A percentile compares a stretch with the other conserved stretches of the same genome.
These are phyloP conservation scores for Phellopilus nigrolimitatus DNA, from an alignment of 1,284 basidiomycete species.

Conservation along the genomic window DNA sequence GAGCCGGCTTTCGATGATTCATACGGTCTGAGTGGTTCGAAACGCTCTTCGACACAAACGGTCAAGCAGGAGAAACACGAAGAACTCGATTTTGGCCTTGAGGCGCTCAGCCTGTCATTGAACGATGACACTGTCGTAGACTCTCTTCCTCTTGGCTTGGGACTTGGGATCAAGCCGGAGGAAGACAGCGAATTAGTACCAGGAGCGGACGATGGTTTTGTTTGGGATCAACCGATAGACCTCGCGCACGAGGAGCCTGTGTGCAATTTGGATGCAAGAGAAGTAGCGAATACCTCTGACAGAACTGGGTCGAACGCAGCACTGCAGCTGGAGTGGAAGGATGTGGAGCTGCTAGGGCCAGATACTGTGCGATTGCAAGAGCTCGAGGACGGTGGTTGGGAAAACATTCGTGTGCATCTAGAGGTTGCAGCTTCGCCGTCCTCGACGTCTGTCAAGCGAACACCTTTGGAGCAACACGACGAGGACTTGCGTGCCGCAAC, in stretches of 20 bases:
- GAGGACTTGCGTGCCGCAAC: neutral
- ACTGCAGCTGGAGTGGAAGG: constrained; percentile 35
- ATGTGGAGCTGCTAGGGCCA: constrained; percentile 45
- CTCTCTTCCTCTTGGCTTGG: constrained; percentile 28
- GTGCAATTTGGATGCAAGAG: neutral
- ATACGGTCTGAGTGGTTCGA: constrained; percentile 40
- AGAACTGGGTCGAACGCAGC: neutral
- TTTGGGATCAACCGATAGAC: constrained; percentile 14
- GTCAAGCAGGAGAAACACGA: constrained; percentile 39
- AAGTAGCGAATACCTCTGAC: neutral
- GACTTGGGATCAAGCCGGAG: constrained; percentile 13
- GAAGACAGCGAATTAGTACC: constrained; percentile 6
- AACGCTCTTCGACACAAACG: constrained; percentile 30
- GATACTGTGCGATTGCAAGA: constrained; percentile 43
- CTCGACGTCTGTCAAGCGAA: neutral
- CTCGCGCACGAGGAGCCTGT: constrained; percentile 8
- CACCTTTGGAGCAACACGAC: neutral
- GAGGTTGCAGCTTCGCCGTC: neutral
- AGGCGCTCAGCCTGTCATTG: constrained; percentile 25
- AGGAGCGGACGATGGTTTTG: neutral
- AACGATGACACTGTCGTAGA: constrained; percentile 24
- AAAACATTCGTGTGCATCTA: neutral
- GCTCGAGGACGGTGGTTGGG: constrained; percentile 32
- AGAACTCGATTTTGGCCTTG: constrained; percentile 31
- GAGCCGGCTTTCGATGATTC: constrained; percentile 50